phyloP scores from a whole-genome alignment of 257 asterid species.

The Craterostigma plantagineum region DNA sequence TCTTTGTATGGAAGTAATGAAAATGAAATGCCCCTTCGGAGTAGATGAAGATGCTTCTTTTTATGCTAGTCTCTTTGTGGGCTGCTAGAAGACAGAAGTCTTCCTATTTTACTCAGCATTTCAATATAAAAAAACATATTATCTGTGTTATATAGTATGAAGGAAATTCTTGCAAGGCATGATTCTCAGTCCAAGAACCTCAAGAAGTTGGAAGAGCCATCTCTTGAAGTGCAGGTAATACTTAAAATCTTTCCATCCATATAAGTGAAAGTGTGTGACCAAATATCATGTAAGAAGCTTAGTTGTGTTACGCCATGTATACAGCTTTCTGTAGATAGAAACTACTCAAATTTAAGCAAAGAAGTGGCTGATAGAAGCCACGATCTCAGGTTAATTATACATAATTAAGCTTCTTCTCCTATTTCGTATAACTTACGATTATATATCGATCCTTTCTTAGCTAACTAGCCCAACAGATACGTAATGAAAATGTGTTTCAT shows the following conservation, averaged over 20 bases:
- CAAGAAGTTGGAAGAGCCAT: constrained; percentile 57
- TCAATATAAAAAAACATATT: not conserved
- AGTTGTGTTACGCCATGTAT: not conserved
- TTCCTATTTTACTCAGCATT: not conserved
- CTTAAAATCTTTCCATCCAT: not conserved
- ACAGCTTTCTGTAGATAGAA: constrained; percentile 67
- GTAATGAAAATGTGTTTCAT: not conserved
- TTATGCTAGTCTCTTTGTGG: too few relatives aligned
- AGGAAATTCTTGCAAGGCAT: constrained; percentile 59
- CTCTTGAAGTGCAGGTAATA: constrained; percentile 63
- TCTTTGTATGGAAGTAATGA: too few relatives aligned
- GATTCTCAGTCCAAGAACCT: constrained; percentile 63
- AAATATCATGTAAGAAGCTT: too few relatives aligned
- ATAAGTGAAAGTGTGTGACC: not conserved
- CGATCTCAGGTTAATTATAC: constrained; percentile 54
- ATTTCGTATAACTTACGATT: not conserved
- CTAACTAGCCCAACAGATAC: too few relatives aligned
- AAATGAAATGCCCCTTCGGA: too few relatives aligned
- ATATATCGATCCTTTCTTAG: not conserved
- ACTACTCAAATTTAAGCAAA: constrained; percentile 33
- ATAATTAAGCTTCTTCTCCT: not conserved
- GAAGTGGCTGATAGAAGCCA: constrained; percentile 56
- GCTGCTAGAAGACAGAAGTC: too few relatives aligned
- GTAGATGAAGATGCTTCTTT: too few relatives aligned
- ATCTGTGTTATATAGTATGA: constrained; percentile 25